These are phyloP conservation scores for Pseudocercospora musae DNA, from an alignment of 2,329 filamentous ascomycete genomes.

Conservation along the genomic window DNA sequence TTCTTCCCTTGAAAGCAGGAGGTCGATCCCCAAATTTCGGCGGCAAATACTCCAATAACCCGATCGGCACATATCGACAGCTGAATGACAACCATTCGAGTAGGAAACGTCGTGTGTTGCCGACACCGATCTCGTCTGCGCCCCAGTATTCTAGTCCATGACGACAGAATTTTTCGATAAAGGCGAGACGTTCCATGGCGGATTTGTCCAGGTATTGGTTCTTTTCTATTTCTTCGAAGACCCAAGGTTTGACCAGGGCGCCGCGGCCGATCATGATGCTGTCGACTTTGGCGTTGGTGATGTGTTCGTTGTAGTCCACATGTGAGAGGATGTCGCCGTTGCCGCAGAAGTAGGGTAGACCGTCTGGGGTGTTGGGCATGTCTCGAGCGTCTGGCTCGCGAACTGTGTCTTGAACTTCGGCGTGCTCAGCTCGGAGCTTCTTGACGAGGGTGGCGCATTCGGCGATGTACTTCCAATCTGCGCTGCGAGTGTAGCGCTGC, in stretches of 20 bases:
- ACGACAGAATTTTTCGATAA: constrained; percentile 83
- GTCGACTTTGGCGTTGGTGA: constrained; percentile 77
- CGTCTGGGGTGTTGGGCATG: constrained; percentile 58
- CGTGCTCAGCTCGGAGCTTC: constrained; percentile 67
- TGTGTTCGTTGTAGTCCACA: constrained; percentile 75
- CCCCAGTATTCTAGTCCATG: constrained; percentile 95
- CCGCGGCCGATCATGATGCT: constrained; percentile 97
- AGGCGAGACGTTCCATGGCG: constrained; percentile 75
- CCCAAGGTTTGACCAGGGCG: constrained; percentile 94
- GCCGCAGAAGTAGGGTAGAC: constrained; percentile 72
- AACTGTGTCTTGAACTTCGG: constrained; percentile 68
- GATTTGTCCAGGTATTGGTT: constrained; percentile 96
- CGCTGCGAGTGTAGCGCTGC: constrained; percentile 85
- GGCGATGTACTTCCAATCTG: constrained; percentile 94
- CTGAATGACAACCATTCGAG: constrained; percentile 95
- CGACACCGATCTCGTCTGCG: constrained; percentile 88
- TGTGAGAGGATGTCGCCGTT: constrained; percentile 98
- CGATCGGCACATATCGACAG: constrained; percentile 85
- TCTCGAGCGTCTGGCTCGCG: constrained; percentile 72
- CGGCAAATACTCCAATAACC: constrained; percentile 81
- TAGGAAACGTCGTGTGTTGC: constrained; percentile 85
- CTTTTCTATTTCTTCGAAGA: constrained; percentile 92
- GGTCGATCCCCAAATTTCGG: constrained; percentile 86
- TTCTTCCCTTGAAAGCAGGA: constrained; percentile 75
- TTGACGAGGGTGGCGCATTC: constrained; percentile 84